Base-by-base conservation (phyloP, 768 basidiomycete species). In the Lepiota venenata region DNA sequence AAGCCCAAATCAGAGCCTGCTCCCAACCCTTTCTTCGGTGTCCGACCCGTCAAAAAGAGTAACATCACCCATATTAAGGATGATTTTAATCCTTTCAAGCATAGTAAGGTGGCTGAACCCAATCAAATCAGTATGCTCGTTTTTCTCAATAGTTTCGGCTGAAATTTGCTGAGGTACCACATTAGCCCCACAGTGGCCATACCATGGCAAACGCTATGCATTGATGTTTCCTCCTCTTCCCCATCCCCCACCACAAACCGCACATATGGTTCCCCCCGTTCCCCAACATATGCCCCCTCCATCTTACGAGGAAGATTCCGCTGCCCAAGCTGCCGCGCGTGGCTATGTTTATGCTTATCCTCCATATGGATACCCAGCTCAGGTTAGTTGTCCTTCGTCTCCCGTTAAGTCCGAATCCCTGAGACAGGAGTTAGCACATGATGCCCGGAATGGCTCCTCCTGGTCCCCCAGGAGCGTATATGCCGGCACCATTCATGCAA, bases 81-180 rank as follows among this genome's bases (percentile, higher is more conserved):
- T 61, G 96, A 98, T 66, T 99, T 99, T 67, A 97, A 95, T 68
- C 94, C 96, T 14, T 97, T 96, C 82, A 92, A 91, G 72, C 83
- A 87, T 63, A 81, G 82, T 64, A 91, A 91, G 67, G 84, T 93
- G 22, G 80, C 76, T 7, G 91, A 91, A 50, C 82, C 93, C 6
- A 70, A 80, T 21, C 78, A 83, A 64, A 80, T 92, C 58, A 70
- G 93, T 95, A 66, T 62, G 93, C 81, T 12, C 21, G 36, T 5
- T 39, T 51, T 22, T 16, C 22, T 41, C 9, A 20, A 15, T 15
- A 15, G 16, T 55, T 45, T 15, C 9, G 21, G 11, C 43, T 4
- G 10, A 16, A 7, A 9, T 8, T 32, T 32, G 32, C 32, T 32
- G 32, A 32, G 32, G 32, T 32, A 32, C 9, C 8, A 9, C 32